phyloP scores from a whole-genome alignment of 345 rosid genomes.

The Eucalyptus microcorys region DNA sequence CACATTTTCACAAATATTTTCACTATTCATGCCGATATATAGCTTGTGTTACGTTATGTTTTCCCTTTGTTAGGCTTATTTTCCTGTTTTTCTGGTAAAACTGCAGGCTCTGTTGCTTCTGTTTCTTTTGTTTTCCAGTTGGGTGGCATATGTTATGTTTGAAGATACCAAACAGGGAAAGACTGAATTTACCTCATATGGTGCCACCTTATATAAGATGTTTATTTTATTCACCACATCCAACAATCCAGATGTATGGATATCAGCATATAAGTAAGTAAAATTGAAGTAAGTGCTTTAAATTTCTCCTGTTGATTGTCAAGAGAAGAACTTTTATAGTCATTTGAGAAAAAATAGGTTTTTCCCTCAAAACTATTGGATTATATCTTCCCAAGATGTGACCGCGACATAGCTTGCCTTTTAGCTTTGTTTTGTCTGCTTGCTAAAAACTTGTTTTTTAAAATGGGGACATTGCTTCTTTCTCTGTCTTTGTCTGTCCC shows the following conservation, averaged over 20 bases:
- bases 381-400: not conserved
- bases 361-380: not conserved
- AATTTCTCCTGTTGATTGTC: not conserved
- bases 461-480: not conserved
- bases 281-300: not conserved
- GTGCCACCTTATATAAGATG: slow-evolving; percentile 75
- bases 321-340: not conserved
- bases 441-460: not conserved
- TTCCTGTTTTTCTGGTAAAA: slow-evolving; percentile 7
- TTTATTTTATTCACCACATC: slow-evolving; percentile 92
- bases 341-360: not conserved
- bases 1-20: not conserved
- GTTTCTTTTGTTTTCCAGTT: slow-evolving; percentile 84
- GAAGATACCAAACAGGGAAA: slow-evolving; percentile 87
- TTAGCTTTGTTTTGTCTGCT: not conserved
- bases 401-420: not conserved
- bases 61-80: not conserved
- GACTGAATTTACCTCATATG: slow-evolving; percentile 60
- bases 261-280: slow-evolving; percentile 96
- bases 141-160: slow-evolving; percentile 94
- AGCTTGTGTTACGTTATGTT: not conserved
- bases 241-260: slow-evolving; percentile 99
- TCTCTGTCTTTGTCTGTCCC: not conserved
- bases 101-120: slow-evolving; percentile 80
- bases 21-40: not conserved